Percentiles rank a stretch among this genome's conserved stretches.
Evolutionary conservation across 208 protist genomes (phyloP).

Genomic region (Leishmania major): DNA sequence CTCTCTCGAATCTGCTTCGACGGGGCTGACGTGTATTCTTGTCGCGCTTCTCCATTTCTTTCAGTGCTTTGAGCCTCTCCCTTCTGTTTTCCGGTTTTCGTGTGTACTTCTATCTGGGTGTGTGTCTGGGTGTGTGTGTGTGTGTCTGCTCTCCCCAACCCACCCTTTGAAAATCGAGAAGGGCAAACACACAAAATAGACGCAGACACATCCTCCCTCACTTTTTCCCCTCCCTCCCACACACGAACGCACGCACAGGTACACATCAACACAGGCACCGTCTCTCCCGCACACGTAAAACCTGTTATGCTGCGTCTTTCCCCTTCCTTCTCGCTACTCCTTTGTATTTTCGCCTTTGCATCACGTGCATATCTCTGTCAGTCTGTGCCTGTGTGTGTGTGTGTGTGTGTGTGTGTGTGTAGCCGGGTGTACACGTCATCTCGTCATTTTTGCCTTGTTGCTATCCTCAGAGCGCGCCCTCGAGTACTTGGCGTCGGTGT

Average conservation of each 20-base stretch:
- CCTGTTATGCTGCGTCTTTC: neutral
- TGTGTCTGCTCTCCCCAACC: neutral
- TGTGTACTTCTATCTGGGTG: neutral
- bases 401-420: constrained; percentile 10
- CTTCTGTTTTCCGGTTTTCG: neutral
- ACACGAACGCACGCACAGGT: neutral
- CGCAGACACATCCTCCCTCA: too few species aligned
- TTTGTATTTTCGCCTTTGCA: neutral
- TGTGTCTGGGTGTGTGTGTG: neutral
- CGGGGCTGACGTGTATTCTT: too few species aligned
- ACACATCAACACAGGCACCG: neutral
- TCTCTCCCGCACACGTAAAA: neutral
- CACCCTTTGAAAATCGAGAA: neutral
- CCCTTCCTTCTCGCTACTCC: neutral
- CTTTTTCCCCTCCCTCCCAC: neutral
- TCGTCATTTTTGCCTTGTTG: neutral
- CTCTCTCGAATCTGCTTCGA: too few species aligned
- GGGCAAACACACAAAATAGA: neutral
- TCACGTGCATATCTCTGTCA: neutral
- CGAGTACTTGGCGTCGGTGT: neutral
- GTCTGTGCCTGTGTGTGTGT: constrained; percentile 1
- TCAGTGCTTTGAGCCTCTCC: neutral
- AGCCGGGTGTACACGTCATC: neutral
- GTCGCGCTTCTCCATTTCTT: too few species aligned
- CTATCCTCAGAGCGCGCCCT: too few species aligned